Evolutionary conservation across 768 basidiomycete genomes (phyloP), one percentile per base, ranked within the genome.

Genomic region (Gautieria morchelliformis): DNA sequence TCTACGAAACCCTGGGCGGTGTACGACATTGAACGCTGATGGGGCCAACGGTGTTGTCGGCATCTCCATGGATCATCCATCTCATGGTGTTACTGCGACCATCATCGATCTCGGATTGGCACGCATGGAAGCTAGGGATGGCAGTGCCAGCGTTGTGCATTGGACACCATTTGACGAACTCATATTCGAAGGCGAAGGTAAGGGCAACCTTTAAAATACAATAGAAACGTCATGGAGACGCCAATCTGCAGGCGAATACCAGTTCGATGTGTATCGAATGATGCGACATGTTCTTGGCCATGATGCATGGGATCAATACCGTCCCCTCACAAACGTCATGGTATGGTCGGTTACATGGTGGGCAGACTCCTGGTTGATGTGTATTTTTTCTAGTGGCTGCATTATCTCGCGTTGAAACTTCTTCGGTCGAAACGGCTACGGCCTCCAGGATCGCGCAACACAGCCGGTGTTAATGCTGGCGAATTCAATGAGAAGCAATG

Each of bases 71-170:
- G 88, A 91, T 64, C 78, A 84, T 64, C 62, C 68, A 33, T 69
- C 63, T 14, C 77, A 85, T 63, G 91, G 91, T 12, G 77, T 96
- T 7, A 71, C 79, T 62, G 83, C 84, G 11, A 96, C 93, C 15
- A 74, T 98, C 60, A 97, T 99, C 67, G 96, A 99, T 70, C 81
- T 98, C 35, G 96, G 96, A 15, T 76, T 98, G 27, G 91, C 96
- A 5, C 78, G 94, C 49, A 88, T 93, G 80, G 78, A 84, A 63
- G 78, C 80, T 1, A 73, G 72, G 14, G 79, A 78, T 67, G 72
- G 72, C 3, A 62, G 64, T 40, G 75, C 72, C 37, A 71, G 68
- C 32, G 72, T 58, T 19, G 60, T 81, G 2, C 81, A 86, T 56
- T 94, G 84, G 80, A 88, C 93, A 1, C 81, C 82, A 8, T 82